Evolutionary conservation across 495 filamentous ascomycete species (phyloP), one percentile per base, ranked within the genome.

Genomic region (Lophiostoma macrostomum): DNA sequence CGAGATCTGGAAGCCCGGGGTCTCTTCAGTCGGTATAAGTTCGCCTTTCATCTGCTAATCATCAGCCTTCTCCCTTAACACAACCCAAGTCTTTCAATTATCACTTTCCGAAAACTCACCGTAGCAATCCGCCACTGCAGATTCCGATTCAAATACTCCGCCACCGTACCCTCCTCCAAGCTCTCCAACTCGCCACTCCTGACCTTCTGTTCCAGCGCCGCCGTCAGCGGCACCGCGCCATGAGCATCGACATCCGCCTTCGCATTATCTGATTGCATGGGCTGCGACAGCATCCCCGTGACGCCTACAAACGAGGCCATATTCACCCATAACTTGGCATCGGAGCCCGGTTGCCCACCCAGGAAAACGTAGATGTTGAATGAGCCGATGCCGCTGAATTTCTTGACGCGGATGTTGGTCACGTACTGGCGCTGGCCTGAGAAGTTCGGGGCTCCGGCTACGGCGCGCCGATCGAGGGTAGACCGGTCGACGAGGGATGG

Each of bases 291-390:
- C 5, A 85, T 69, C 4, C 72, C 72, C 40, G 81, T 71, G 5
- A 78, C 75, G 5, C 80, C 84, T 3, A 83, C 68, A 16, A 79
- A 71, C 41, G 66, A 76, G 4, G 63, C 50, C 4, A 73, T 70
- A 28, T 62, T 60, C 11, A 69, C 57, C 76, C 78, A 83, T 1
- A 55, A 48, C 5, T 46, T 48, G 0, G 72, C 57, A 39, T 79
- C 67, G 3, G 44, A 24, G n/a, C 69, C 67, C 8, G 40, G 41
- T 4, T 71, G 62, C 2, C 68, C 60, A 10, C 82, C 81, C 13
- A 86, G 56, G 68, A 85, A 88, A 43, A 87, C 60, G 57, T 78
- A 77, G 42, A 88, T 67, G 28, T 72, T 76, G 63, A 79, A 81
- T 0, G 77, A 74, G 16, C 74, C 73, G 25, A 71, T 58, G 24